These are phyloP conservation scores for Magnaporthiopsis poae DNA, from an alignment of 2,329 filamentous ascomycete species.

Conservation along the genomic window DNA sequence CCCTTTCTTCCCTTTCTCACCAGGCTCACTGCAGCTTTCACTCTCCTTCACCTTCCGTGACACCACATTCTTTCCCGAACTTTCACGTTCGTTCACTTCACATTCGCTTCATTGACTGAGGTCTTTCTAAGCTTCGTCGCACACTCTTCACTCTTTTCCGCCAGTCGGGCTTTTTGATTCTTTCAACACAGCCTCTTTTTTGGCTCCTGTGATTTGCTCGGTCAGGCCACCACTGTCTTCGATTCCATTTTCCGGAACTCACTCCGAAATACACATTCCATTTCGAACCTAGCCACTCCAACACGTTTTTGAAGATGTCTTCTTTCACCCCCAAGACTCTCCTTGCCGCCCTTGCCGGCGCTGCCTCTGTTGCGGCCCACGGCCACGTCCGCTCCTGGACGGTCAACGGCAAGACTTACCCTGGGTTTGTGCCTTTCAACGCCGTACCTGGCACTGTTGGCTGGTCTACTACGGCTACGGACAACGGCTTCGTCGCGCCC, in stretches of 20 bases:
- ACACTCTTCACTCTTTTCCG: not conserved
- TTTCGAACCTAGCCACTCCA: not conserved
- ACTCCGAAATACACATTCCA: not conserved
- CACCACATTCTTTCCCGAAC: not conserved
- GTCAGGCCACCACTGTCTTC: not conserved
- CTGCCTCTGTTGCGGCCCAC: constrained; percentile 6
- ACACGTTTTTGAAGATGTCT: not conserved
- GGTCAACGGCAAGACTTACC: not conserved
- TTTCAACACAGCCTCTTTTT: not conserved
- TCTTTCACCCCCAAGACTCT: constrained; percentile 7
- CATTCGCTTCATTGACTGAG: constrained; percentile 9
- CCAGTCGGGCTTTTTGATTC: not conserved
- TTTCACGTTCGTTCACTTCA: not conserved
- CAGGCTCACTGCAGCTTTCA: constrained; percentile 2
- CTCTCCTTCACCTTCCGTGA: not conserved
- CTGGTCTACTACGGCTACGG: constrained; percentile 32
- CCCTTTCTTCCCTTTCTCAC: not conserved
- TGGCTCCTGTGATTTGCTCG: not conserved
- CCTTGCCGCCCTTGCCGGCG: constrained; percentile 17
- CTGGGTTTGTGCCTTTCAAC: constrained; percentile 6
- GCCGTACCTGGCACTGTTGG: constrained; percentile 28
- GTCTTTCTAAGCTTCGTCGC: not conserved
- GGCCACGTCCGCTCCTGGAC: not conserved
- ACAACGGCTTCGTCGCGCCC: constrained; percentile 41
- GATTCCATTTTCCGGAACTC: not conserved